Evolutionary conservation across 1,284 basidiomycete genomes (phyloP).

Genomic region (Entoloma clypeatum): DNA sequence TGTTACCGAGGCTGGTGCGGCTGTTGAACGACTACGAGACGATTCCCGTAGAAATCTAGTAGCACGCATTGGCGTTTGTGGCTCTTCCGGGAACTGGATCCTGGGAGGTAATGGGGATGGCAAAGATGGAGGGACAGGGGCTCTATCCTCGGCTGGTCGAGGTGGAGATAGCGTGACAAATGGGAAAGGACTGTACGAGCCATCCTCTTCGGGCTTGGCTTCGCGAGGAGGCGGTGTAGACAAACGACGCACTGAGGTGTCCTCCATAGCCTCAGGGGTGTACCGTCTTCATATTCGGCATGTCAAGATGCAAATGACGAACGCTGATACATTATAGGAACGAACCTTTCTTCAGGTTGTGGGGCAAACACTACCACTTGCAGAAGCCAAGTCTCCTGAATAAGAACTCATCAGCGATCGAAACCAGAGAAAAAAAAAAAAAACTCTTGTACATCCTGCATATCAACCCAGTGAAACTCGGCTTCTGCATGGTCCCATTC

Average conservation of each 20-base stretch:
- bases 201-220: constrained; percentile 1
- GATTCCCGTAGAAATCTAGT: too few relatives aligned
- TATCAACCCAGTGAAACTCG: constrained; percentile 38
- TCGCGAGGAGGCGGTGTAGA: not conserved
- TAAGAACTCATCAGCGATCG: not conserved
- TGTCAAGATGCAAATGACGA: not conserved
- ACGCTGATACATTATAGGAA: not conserved
- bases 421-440: not conserved
- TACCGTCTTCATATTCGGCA: not conserved
- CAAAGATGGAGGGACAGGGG: not conserved
- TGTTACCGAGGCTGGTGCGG: too few relatives aligned
- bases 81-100: not conserved
- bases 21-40: too few relatives aligned
- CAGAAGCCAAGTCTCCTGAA: constrained; percentile 13
- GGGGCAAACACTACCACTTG: constrained; percentile 2
- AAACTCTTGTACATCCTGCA: constrained; percentile 18
- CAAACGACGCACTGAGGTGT: too few relatives aligned
- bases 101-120: not conserved
- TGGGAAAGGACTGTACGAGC: constrained; percentile 16
- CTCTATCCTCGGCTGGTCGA: not conserved
- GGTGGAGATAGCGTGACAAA: constrained; percentile 22
- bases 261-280: not conserved
- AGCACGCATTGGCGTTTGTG: too few relatives aligned
- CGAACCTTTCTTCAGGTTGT: constrained; percentile 5
- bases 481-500: constrained; percentile 51